Conservation (phyloP, 352 stramenopile species). For the Globisporangium splendens region DNA sequence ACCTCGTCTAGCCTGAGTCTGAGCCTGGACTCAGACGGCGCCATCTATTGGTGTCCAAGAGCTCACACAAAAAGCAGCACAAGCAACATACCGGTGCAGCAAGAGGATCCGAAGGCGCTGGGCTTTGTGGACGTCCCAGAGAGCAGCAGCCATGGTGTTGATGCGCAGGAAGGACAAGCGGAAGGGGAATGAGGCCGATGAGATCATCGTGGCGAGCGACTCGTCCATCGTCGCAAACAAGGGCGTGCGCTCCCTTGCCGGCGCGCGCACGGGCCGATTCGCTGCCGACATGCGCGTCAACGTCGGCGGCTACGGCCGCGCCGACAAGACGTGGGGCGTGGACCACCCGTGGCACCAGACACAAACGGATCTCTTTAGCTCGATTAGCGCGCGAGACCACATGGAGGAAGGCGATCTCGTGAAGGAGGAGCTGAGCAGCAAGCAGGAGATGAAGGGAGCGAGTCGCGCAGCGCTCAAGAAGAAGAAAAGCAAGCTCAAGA, state of each 20-base stretch:
- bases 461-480: conserved; percentile 79
- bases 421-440: conserved; percentile 32
- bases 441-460: conserved; percentile 35
- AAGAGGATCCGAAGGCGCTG: too few species aligned
- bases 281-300: conserved; percentile 77
- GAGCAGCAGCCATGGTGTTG: conserved; percentile 57
- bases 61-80: too few species aligned
- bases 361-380: conserved; percentile 35
- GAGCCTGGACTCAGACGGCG: neutral
- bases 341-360: conserved; percentile 80
- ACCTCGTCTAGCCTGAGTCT: too few species aligned
- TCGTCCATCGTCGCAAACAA: conserved; percentile 65
- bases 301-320: conserved; percentile 65
- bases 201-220: conserved; percentile 61
- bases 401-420: conserved; percentile 59
- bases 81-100: too few species aligned
- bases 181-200: conserved; percentile 52
- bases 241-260: conserved; percentile 50
- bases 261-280: conserved; percentile 60
- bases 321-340: conserved; percentile 76
- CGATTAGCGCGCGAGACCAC: conserved; percentile 48
- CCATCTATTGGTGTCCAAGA: neutral
- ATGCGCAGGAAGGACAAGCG: conserved; percentile 71
- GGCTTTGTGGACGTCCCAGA: too few species aligned
- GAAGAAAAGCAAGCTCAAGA: conserved; percentile 73